Evolutionary conservation across 2,329 filamentous ascomycete species (phyloP).

Genomic region (Xylariales sp.): DNA sequence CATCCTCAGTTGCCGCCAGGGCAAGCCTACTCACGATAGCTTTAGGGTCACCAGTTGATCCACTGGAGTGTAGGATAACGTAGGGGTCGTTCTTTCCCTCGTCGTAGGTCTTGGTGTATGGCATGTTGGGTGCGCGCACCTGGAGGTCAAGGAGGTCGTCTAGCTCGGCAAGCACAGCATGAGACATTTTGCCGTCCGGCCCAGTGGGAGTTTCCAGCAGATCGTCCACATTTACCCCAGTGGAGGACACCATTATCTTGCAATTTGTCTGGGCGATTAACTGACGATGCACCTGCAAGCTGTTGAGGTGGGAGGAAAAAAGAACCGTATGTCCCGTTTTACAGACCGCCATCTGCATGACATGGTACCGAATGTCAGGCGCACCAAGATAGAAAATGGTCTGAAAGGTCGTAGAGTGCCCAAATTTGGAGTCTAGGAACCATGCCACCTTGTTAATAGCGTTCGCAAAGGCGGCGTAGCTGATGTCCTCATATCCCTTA

Average conservation of each 20-base stretch:
- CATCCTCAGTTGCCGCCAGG: slow-evolving; percentile 6
- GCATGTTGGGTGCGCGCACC: slow-evolving; percentile 13
- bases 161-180: slow-evolving; percentile 13
- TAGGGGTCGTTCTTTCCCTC: slow-evolving; percentile 15
- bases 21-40: slow-evolving; percentile 18
- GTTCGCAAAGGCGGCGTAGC: slow-evolving; percentile 12
- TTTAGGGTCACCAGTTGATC: slow-evolving; percentile 28
- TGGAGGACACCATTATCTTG: slow-evolving; percentile 6
- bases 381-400: slow-evolving; percentile 14
- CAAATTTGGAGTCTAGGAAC: slow-evolving; percentile 11
- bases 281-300: slow-evolving; percentile 19
- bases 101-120: slow-evolving; percentile 26
- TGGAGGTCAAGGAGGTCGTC: slow-evolving; percentile 18
- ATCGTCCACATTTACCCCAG: slow-evolving; percentile 8
- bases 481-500: slow-evolving; percentile 15
- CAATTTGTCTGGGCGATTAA: slow-evolving; percentile 19
- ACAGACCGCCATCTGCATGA: slow-evolving; percentile 14
- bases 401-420: slow-evolving; percentile 11
- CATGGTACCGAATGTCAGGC: slow-evolving; percentile 15
- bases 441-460: slow-evolving; percentile 16
- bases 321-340: slow-evolving; percentile 38
- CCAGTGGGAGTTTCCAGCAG: slow-evolving; percentile 4
- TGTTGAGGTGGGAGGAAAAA: slow-evolving; percentile 26
- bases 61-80: slow-evolving; percentile 6
- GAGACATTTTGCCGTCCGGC: slow-evolving; percentile 8